Base-by-base conservation (phyloP, 2,329 filamentous ascomycete genomes). In the Neofusicoccum umdonicola region DNA sequence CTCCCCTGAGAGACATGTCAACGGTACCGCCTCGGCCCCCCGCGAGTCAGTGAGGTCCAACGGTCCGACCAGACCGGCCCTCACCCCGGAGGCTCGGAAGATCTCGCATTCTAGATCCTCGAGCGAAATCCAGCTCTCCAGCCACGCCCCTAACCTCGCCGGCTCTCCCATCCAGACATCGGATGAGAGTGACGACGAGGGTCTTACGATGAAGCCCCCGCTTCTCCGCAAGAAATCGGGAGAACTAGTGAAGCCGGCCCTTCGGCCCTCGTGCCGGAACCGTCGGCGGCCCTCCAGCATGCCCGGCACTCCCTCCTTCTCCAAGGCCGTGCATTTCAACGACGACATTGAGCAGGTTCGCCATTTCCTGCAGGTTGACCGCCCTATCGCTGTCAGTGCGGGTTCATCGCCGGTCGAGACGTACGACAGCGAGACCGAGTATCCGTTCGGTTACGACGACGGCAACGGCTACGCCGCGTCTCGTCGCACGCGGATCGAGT, bases 211-310 rank as follows among this genome's bases (percentile, higher is more conserved):
- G 71, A 96, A 95, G 79, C 93, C 93, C n/a, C 88, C 88, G 62
- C 96, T 98, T 88, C 88, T 99, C 11, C 89, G 95, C 72, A 99
- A 99, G 82, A 99, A 99, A 84, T 98, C 95, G 44, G 95, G 95
- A 39, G 95, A 99, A 79, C 85, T 99, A 41, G 95, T 99, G 65
- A 89, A 95, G 71, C 95, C 95, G 12, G 95, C 95, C 19, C 85
- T 99, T 60, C 88, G 95, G 58, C 88, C 90, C 44, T 83, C 91
- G 12, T 91, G 90, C n/a, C 86, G 87, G 68, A 64, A 64, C 35
- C 63, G 63, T n/a, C 85, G 92, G 68, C 87, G 95, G 65, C 94
- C 94, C 0, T 96, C 92, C 3, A 98, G 94, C 80, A 96, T 98
- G 92, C 95, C 95, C 8, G 95, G 95, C 63, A 99, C 95, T 0